Evolutionary conservation across 371 early-diverging fungal species (phyloP).

Genomic region (Vairimorpha necatrix): DNA sequence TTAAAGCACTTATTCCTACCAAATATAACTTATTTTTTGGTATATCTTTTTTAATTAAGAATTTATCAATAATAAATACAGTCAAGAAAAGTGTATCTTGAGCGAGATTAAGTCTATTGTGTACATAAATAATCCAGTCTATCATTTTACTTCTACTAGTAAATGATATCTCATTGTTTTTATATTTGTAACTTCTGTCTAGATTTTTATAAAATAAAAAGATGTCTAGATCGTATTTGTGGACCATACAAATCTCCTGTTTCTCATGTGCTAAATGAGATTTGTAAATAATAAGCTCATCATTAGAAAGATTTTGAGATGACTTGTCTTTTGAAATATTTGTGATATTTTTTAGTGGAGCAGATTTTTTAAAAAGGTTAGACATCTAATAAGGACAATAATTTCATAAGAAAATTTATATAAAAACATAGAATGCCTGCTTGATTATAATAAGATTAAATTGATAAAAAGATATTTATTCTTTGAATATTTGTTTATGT

Average conservation of each 20-base stretch:
- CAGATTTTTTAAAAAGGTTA: slow-evolving; percentile 44
- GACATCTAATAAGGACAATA: slow-evolving; percentile 18
- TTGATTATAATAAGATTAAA: too few species aligned
- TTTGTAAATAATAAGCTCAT: slow-evolving; percentile 24
- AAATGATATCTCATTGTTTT: slow-evolving; percentile 73
- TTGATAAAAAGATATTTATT: too few species aligned
- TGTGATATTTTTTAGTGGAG: slow-evolving; percentile 37
- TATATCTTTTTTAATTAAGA: slow-evolving; percentile 76
- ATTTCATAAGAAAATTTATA: background rate
- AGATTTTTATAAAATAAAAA: slow-evolving; percentile 29
- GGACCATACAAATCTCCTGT: slow-evolving; percentile 38
- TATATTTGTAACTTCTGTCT: slow-evolving; percentile 18
- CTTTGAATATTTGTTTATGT: too few species aligned
- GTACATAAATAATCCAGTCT: slow-evolving; percentile 83
- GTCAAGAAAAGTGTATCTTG: slow-evolving; percentile 88
- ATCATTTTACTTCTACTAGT: slow-evolving; percentile 79
- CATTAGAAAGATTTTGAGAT: background rate
- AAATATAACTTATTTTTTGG: slow-evolving; percentile 80
- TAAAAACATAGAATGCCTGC: background rate
- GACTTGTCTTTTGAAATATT: slow-evolving; percentile 8
- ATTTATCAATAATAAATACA: slow-evolving; percentile 88
- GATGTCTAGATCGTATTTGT: slow-evolving; percentile 46
- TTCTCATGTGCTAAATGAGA: slow-evolving; percentile 16
- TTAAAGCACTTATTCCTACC: slow-evolving; percentile 83
- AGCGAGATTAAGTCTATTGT: slow-evolving; percentile 76